Conservation (phyloP, 768 basidiomycete genomes). For the Panaeolus cyanescens region DNA sequence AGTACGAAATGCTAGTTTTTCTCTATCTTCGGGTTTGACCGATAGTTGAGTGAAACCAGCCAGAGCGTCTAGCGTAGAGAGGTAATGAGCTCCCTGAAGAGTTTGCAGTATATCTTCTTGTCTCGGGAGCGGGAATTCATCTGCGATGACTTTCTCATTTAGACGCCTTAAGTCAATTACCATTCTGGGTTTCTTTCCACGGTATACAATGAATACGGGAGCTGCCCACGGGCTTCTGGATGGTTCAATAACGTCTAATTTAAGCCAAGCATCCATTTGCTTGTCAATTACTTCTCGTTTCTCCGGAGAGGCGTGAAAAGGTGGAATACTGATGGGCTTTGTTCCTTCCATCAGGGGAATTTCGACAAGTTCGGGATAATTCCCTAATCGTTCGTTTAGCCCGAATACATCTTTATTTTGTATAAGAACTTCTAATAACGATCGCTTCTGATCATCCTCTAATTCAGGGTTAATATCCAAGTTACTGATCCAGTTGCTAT, state of each 20-base stretch:
- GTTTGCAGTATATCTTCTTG: constrained; percentile 28
- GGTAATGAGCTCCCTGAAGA: constrained; percentile 27
- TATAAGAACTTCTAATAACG: constrained; percentile 14
- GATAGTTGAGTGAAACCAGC: constrained; percentile 43
- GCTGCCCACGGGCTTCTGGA: constrained; percentile 39
- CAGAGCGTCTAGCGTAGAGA: constrained; percentile 26
- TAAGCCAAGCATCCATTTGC: constrained; percentile 29
- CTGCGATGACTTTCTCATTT: too few relatives aligned
- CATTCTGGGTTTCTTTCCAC: constrained; percentile 36
- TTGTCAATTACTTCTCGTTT: constrained; percentile 24
- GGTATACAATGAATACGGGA: constrained; percentile 34
- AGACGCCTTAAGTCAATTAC: constrained; percentile 30
- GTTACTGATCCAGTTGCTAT: background rate
- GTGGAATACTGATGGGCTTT: too few relatives aligned
- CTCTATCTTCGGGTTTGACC: background rate
- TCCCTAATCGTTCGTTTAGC: constrained; percentile 30
- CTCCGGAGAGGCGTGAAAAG: too few relatives aligned
- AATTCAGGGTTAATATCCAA: constrained; percentile 11
- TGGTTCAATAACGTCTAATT: too few relatives aligned
- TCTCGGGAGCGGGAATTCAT: constrained; percentile 16
- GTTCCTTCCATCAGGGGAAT: constrained; percentile 25
- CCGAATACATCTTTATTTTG: constrained; percentile 25
- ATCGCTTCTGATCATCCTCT: constrained; percentile 1
- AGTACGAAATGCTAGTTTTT: background rate
- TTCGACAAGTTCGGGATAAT: constrained; percentile 18